Base-by-base conservation (phyloP, 1,139 yeast genomes). In the Taphrina deformans region DNA sequence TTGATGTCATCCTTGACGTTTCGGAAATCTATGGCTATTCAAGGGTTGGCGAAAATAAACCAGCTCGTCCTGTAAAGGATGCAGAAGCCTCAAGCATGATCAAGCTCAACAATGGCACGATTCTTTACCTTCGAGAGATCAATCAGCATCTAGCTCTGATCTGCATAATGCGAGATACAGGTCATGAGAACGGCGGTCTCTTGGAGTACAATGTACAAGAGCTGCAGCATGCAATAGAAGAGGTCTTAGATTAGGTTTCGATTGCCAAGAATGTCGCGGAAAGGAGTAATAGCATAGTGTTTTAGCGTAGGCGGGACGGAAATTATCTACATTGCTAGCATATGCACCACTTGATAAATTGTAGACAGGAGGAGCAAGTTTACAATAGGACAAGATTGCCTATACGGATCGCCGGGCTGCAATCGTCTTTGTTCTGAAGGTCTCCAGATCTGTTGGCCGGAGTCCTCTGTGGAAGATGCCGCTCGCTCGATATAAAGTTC, bases 111-210 rank as follows among this genome's bases (percentile, higher is more conserved):
- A 91, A 89, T 75, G 97, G 97, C 0, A 83, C 89, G 35, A 84
- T 88, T 38, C 79, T 93, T 53, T 91, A 91, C 72, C 80, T 93
- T 73, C 87, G 88, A 69, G 96, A 90, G 73, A 91, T 93, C 96
- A 88, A 93, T 66, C 82, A 96, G 70, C 97, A 97, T 0, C 79
- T 92, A 71, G 97, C 97, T 1, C 79, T 93, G 67, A 97, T 93
- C 51, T 96, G 96, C 0, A 80, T 92, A 67, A 86, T 90, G 44
- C 82, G 96, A 66, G 83, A 86, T 60, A 91, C 78, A 29, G 74
- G 75, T 12, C 71, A 73, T 10, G 76, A 76, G 65, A 65, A 66
- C 23, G 77, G 89, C 72, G 86, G 96, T 0, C 83, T 93, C 51
- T 86, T 92, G 33, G 98, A 93, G 74, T 92, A 90, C 75, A 93